Base-by-base conservation (phyloP, 106 monocot genomes). In the Dioscorea dumetorum region DNA sequence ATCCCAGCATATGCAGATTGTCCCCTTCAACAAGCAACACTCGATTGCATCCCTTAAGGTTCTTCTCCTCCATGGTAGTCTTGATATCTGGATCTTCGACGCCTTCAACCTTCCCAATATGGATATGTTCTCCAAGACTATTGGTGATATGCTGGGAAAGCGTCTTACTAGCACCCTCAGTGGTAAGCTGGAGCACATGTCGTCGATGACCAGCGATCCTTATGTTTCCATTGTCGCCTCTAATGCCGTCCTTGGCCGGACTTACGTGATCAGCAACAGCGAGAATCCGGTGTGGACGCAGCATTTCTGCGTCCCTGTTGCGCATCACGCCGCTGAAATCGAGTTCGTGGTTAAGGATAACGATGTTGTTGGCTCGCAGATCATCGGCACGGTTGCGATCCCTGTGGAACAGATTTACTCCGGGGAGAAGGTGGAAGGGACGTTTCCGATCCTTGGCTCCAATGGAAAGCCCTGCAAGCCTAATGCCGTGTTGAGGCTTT, bases 251-350 rank as follows among this genome's bases (percentile, higher is more conserved):
- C 58, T 97, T 4, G 95, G 81, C 15, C 74, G 95, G 57, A 97
- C 95, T 11, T 97, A 80, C 49, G 95, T 97, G 18, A 71, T 97
- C 24, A 81, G 73, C 67, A 86, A 97, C 80, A 82, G 63, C 19
- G 95, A 97, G 79, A 86, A 89, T 59, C 95, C 95, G 15, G 76
- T 80, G 6, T 97, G 95, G 95, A 83, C 69, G 61, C 95, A 97
- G 70, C 91, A 91, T 41, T 97, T 97, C 60, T 73, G 68, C 57
- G 73, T 97, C 6, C 88, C 91, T 0, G 91, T 97, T 14, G 95
- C 95, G 0, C 95, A 97, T 67, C 58, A 89, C 32, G 63, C 73
- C 5, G 74, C 91, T 1, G 88, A 91, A 31, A 69, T 97, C 20
- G 34, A 59, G 22, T 97, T 97, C 70, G 19, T 74, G 35, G 82